Percentiles rank a stretch among this genome's conserved stretches.
These are phyloP conservation scores for Amphirosellinia nigrospora DNA, from an alignment of 495 filamentous ascomycete genomes.

Conservation along the genomic window DNA sequence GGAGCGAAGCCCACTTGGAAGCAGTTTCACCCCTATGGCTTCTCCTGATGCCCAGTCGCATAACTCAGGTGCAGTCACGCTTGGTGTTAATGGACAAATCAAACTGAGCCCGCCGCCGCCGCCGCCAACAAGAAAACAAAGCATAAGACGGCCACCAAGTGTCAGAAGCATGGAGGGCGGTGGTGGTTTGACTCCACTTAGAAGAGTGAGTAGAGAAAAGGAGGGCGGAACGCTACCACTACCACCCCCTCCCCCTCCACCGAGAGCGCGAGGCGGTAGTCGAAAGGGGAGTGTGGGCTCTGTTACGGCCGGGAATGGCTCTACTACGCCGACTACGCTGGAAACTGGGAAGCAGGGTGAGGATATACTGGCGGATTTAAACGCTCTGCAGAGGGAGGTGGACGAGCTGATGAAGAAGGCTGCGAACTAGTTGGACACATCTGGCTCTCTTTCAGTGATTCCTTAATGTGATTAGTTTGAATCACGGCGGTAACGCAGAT, in stretches of 20 bases:
- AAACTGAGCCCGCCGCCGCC: conserved; percentile 52
- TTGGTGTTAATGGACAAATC: conserved; percentile 30
- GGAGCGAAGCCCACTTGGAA: conserved; percentile 28
- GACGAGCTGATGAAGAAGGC: conserved; percentile 67
- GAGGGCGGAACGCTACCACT: conserved; percentile 43
- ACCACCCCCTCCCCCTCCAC: conserved; percentile 70
- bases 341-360: conserved; percentile 28
- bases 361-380: conserved; percentile 71
- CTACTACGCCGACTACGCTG: conserved; percentile 33
- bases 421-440: conserved; percentile 4
- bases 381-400: conserved; percentile 72
- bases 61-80: conserved; percentile 24
- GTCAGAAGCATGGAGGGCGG: conserved; percentile 47
- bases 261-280: conserved; percentile 61
- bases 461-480: not conserved
- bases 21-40: conserved; percentile 9
- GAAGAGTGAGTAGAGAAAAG: conserved; percentile 38
- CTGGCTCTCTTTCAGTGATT: not conserved
- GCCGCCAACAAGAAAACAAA: conserved; percentile 48
- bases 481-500: not conserved
- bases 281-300: conserved; percentile 29
- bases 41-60: conserved; percentile 22
- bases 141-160: conserved; percentile 45
- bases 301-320: conserved; percentile 23
- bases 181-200: conserved; percentile 29